Conservation (phyloP, 441 rosid genomes). For the Flueggea neowawraea region DNA sequence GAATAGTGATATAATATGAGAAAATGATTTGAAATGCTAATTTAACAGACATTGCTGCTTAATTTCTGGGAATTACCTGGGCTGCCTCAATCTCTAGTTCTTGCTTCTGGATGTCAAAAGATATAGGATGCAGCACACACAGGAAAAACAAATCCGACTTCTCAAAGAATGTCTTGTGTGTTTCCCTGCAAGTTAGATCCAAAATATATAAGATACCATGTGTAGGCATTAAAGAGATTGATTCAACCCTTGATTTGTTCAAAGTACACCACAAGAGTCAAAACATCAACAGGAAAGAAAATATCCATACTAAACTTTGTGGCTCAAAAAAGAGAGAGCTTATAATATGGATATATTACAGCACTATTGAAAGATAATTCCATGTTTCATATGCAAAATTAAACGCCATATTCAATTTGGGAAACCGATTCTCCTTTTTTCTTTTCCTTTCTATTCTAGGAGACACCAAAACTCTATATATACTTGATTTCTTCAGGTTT, state of each 20-base stretch:
- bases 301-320: not conserved
- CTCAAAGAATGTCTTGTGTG: conserved; percentile 58
- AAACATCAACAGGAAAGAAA: not conserved
- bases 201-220: conserved; percentile 2
- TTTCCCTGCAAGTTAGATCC: conserved; percentile 45
- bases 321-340: not conserved
- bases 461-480: no score
- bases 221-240: not conserved
- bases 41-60: not conserved
- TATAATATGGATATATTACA: not conserved
- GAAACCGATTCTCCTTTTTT: no score
- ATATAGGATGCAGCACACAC: conserved; percentile 66
- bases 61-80: conserved; percentile 42
- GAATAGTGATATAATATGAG: not conserved
- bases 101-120: conserved; percentile 69
- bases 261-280: not conserved
- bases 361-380: no score
- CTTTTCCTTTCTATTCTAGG: no score
- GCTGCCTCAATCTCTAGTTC: conserved; percentile 81
- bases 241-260: not conserved
- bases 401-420: no score
- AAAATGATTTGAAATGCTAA: not conserved
- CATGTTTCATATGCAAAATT: no score
- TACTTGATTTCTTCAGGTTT: no score
- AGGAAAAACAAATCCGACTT: conserved; percentile 82